Conservation (phyloP, 176 grass and related monocot species). For the Hordeum marinum region DNA sequence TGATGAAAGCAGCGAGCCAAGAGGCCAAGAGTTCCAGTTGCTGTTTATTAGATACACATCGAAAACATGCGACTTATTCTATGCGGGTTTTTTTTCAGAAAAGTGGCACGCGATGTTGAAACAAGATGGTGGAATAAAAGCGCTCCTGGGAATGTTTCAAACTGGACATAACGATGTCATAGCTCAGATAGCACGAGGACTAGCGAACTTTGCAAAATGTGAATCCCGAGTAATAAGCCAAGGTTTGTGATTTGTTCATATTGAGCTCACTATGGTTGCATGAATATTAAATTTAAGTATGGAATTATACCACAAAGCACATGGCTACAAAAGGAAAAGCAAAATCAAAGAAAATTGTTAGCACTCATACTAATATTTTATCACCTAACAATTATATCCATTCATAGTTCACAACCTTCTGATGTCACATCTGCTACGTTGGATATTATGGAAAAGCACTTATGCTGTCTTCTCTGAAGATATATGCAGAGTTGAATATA, state of each 20-base stretch:
- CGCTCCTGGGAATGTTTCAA: slow-evolving; percentile 63
- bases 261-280: not conserved
- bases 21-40: not conserved
- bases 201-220: slow-evolving; percentile 97
- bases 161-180: slow-evolving; percentile 70
- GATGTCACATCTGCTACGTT: not conserved
- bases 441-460: not conserved
- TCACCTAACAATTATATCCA: not conserved
- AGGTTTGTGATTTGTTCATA: slow-evolving; percentile 44
- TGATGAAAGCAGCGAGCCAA: not conserved
- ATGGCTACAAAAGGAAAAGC: not conserved
- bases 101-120: slow-evolving; percentile 71
- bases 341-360: not conserved
- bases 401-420: not conserved
- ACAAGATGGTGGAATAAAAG: slow-evolving; percentile 88
- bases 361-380: not conserved
- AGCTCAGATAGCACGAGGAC: slow-evolving; percentile 90
- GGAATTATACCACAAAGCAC: not conserved
- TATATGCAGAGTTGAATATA: not conserved
- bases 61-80: not conserved
- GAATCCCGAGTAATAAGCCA: slow-evolving; percentile 88
- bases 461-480: not conserved
- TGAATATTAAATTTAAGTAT: slow-evolving; percentile 6
- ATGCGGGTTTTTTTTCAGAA: slow-evolving; percentile 38
- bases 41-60: not conserved